These are phyloP conservation scores for Cenococcum geophilum DNA, from an alignment of 495 filamentous ascomycete species.

Conservation along the genomic window DNA sequence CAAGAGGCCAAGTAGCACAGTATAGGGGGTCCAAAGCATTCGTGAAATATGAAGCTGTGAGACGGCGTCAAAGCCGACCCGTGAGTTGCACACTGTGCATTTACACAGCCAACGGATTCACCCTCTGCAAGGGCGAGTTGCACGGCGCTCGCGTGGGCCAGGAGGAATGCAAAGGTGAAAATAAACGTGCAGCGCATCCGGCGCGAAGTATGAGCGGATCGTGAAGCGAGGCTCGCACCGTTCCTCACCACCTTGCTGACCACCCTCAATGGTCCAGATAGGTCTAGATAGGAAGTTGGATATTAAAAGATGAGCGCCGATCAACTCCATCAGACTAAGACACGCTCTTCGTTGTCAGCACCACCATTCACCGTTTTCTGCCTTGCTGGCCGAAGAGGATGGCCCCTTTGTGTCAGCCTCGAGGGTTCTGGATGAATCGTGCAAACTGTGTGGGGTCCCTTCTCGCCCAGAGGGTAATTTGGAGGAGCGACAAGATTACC, in stretches of 20 bases:
- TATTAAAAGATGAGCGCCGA: conserved; percentile 14
- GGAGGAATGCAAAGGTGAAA: conserved; percentile 29
- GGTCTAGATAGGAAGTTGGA: conserved; percentile 26
- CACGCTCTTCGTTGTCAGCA: not conserved
- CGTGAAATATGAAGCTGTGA: conserved; percentile 14
- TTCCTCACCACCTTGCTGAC: conserved; percentile 26
- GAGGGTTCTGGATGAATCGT: not conserved
- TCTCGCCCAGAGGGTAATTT: no score
- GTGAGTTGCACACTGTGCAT: conserved; percentile 20
- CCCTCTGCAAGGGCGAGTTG: conserved; percentile 27
- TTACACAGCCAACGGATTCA: conserved; percentile 18
- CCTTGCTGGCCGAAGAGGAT: not conserved
- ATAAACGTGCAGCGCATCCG: conserved; percentile 33
- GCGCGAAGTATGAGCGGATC: conserved; percentile 26
- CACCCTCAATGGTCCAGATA: conserved; percentile 7
- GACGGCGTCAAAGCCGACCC: conserved; percentile 8
- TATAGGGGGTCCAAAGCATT: not conserved
- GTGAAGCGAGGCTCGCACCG: conserved; percentile 21
- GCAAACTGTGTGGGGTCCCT: no score
- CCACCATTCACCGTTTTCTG: not conserved
- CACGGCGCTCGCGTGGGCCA: conserved; percentile 27
- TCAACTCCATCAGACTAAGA: conserved; percentile 3
- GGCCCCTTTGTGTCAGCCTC: conserved; percentile 3
- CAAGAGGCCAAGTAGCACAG: conserved; percentile 6
- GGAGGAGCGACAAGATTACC: no score